A percentile compares a stretch with the other conserved stretches of the same genome.
phyloP scores from a whole-genome alignment of 768 basidiomycete species.

The Leccinum subgranulosum region DNA sequence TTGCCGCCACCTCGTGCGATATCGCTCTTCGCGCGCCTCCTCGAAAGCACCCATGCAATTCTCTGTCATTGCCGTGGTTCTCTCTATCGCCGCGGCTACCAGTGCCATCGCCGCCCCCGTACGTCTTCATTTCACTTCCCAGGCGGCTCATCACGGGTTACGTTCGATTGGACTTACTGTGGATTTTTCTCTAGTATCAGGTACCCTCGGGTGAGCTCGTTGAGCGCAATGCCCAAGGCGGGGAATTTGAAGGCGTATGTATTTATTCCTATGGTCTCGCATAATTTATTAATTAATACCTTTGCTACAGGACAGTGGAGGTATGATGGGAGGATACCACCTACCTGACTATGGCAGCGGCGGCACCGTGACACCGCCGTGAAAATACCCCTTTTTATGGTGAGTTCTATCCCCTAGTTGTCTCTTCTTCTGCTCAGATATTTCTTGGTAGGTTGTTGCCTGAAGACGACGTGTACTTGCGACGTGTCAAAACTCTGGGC shows the following conservation, averaged over 20 bases:
- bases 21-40: background rate
- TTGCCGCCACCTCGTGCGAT: background rate
- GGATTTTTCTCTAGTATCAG: background rate
- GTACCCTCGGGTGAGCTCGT: background rate
- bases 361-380: background rate
- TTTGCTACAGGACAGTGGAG: background rate
- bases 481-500: background rate
- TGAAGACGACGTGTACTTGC: background rate
- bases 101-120: constrained; percentile 2
- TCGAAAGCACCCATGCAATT: constrained; percentile 1
- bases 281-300: background rate
- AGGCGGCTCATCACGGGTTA: background rate
- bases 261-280: too few species aligned
- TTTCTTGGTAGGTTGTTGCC: background rate
- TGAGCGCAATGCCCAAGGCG: background rate
- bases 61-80: background rate
- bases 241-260: background rate
- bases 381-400: background rate
- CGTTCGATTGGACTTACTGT: background rate
- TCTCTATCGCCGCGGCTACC: background rate
- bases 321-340: background rate
- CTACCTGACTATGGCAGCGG: too few species aligned
- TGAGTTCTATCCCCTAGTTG: background rate
- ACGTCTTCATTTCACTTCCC: background rate
- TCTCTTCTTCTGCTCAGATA: background rate